Evolutionary conservation across 2,329 filamentous ascomycete genomes (phyloP).

Genomic region (Pseudogymnoascus sp.): DNA sequence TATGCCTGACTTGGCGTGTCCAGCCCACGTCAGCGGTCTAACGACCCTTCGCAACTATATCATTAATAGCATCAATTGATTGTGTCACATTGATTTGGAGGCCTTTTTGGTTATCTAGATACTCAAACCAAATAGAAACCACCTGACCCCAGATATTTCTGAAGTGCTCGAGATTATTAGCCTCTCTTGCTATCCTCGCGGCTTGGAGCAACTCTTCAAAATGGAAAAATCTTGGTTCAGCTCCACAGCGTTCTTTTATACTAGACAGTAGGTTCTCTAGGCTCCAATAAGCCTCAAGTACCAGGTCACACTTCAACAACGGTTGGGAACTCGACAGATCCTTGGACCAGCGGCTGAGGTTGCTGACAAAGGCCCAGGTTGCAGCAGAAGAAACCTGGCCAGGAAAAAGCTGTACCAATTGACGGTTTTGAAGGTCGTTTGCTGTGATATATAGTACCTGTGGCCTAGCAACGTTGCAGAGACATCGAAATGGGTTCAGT

Average conservation of each 20-base stretch:
- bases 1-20: background rate
- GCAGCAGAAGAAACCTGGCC: background rate
- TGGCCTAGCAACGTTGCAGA: slow-evolving; percentile 12
- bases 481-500: slow-evolving; percentile 13
- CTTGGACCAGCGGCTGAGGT: slow-evolving; percentile 9
- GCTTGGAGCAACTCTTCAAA: slow-evolving; percentile 12
- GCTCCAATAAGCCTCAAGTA: slow-evolving; percentile 18
- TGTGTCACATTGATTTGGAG: slow-evolving; percentile 13
- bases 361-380: slow-evolving; percentile 7
- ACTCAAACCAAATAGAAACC: slow-evolving; percentile 14
- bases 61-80: slow-evolving; percentile 14
- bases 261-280: slow-evolving; percentile 15
- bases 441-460: slow-evolving; percentile 1
- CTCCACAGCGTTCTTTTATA: slow-evolving; percentile 13
- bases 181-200: slow-evolving; percentile 15
- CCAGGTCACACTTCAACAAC: background rate
- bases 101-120: slow-evolving; percentile 10
- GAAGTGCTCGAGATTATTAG: slow-evolving; percentile 12
- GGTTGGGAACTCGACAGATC: slow-evolving; percentile 14
- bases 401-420: slow-evolving; percentile 9
- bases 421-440: background rate
- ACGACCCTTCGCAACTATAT: slow-evolving; percentile 3
- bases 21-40: background rate
- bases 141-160: slow-evolving; percentile 12
- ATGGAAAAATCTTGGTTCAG: background rate